phyloP scores from a whole-genome alignment of 768 basidiomycete genomes.

The Rickenella mellea region DNA sequence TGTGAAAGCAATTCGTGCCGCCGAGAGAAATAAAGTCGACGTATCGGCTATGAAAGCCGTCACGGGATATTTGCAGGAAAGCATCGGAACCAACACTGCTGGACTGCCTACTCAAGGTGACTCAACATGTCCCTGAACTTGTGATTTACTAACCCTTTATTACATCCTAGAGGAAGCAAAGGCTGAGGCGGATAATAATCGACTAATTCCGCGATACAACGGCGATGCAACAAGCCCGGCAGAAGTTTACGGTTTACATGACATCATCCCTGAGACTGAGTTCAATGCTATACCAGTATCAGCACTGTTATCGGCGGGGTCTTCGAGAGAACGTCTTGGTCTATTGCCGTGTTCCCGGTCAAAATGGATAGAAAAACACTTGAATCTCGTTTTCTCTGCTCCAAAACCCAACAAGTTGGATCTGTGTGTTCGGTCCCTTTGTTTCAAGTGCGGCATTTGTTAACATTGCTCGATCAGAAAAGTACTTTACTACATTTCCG shows the following conservation, averaged over 20 bases:
- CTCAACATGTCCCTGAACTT: slow-evolving; percentile 11
- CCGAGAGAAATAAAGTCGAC: slow-evolving; percentile 86
- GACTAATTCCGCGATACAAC: slow-evolving; percentile 73
- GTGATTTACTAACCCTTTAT: background rate
- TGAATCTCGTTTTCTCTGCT: slow-evolving; percentile 31
- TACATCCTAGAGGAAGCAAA: slow-evolving; percentile 51
- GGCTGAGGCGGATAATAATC: slow-evolving; percentile 47
- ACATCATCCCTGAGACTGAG: slow-evolving; percentile 74
- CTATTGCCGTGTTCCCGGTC: slow-evolving; percentile 56
- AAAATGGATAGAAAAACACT: slow-evolving; percentile 63
- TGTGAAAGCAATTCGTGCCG: slow-evolving; percentile 72
- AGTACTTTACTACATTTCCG: slow-evolving; percentile 70
- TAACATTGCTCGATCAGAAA: slow-evolving; percentile 36
- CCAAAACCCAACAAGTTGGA: slow-evolving; percentile 47
- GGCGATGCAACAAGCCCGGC: slow-evolving; percentile 53
- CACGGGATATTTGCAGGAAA: slow-evolving; percentile 70
- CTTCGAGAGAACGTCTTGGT: slow-evolving; percentile 37
- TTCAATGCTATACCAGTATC: slow-evolving; percentile 59
- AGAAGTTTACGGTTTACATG: slow-evolving; percentile 66
- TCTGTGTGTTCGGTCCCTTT: slow-evolving; percentile 45
- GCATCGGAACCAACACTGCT: slow-evolving; percentile 66
- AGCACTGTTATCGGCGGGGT: slow-evolving; percentile 42
- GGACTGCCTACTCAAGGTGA: slow-evolving; percentile 62
- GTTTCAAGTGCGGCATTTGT: background rate
- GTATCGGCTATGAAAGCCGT: slow-evolving; percentile 81